phyloP scores from a whole-genome alignment of 139 green algal genomes.

The Pleodorina starrii region DNA sequence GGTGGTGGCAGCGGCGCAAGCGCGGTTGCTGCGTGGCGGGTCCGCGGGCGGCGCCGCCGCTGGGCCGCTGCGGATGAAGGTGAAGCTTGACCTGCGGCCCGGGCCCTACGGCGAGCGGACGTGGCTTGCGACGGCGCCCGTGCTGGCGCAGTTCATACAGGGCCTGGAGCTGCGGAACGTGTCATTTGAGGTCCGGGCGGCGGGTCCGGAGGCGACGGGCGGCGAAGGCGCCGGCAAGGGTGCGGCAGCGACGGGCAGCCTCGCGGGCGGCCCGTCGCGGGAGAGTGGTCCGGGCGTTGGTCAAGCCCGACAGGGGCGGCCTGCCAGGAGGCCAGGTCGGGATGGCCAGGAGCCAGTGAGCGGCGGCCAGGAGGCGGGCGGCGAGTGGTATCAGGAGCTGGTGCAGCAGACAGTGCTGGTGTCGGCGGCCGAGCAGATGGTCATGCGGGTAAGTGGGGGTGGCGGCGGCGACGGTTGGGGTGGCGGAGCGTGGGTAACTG shows the following conservation, averaged over 20 bases:
- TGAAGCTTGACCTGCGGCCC: constrained; percentile 38
- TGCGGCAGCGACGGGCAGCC: too few species aligned
- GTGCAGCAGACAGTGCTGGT: not conserved
- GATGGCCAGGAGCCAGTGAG: not conserved
- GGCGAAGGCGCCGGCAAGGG: too few species aligned
- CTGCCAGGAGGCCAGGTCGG: too few species aligned
- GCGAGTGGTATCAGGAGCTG: constrained; percentile 33
- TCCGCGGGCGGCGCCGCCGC: not conserved
- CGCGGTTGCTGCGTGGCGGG: not conserved
- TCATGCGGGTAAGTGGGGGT: not conserved
- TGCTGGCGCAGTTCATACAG: constrained; percentile 7
- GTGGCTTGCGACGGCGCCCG: not conserved
- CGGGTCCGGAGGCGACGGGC: too few species aligned
- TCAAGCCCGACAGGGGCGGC: too few species aligned
- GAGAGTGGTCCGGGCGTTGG: too few species aligned
- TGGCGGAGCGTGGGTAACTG: not conserved
- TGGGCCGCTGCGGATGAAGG: not conserved
- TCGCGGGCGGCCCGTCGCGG: too few species aligned
- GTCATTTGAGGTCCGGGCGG: not conserved
- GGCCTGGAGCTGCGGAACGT: not conserved
- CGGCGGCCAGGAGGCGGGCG: too few species aligned
- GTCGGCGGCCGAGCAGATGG: not conserved
- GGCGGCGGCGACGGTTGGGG: too few species aligned
- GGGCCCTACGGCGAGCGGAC: constrained; percentile 15
- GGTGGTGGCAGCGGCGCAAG: not conserved